Conservation (phyloP, 495 filamentous ascomycete genomes). For the Pyrenopolyporus hunteri region DNA sequence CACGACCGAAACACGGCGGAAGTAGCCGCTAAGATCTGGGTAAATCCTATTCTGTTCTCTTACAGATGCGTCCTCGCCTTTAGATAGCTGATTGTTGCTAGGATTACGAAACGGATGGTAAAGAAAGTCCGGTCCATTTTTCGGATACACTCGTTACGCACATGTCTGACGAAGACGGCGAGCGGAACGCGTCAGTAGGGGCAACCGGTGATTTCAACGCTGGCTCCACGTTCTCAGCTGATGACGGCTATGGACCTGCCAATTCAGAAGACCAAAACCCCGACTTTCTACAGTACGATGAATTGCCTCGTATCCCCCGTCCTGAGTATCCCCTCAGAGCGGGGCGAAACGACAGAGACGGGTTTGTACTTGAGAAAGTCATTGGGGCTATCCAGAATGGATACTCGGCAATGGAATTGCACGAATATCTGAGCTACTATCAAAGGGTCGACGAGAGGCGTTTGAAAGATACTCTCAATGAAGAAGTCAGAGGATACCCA, state of each 20-base stretch:
- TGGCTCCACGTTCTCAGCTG: conserved; percentile 15
- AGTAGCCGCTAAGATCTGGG: conserved; percentile 5
- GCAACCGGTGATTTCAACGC: conserved; percentile 10
- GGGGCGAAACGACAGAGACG: neutral
- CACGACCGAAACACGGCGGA: neutral
- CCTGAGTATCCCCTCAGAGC: neutral
- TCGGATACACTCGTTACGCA: conserved; percentile 12
- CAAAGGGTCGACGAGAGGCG: conserved; percentile 1
- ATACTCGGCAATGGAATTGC: conserved; percentile 17
- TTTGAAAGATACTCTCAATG: conserved; percentile 40
- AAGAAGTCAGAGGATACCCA: conserved; percentile 44
- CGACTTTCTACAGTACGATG: conserved; percentile 24
- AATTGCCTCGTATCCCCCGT: conserved; percentile 21
- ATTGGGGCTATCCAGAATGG: conserved; percentile 41
- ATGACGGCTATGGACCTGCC: conserved; percentile 12
- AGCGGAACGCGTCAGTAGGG: conserved; percentile 17
- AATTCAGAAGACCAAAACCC: neutral
- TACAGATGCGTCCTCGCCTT: neutral
- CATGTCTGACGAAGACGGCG: conserved; percentile 13
- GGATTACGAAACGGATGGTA: conserved; percentile 13
- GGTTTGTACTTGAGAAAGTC: conserved; percentile 31
- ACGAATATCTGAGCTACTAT: conserved; percentile 39
- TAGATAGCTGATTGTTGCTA: conserved; percentile 4
- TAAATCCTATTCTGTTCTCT: neutral
- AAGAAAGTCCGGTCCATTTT: conserved; percentile 16